Conservation (phyloP, 2,329 filamentous ascomycete genomes). For the Colletotrichum zoysiae region DNA sequence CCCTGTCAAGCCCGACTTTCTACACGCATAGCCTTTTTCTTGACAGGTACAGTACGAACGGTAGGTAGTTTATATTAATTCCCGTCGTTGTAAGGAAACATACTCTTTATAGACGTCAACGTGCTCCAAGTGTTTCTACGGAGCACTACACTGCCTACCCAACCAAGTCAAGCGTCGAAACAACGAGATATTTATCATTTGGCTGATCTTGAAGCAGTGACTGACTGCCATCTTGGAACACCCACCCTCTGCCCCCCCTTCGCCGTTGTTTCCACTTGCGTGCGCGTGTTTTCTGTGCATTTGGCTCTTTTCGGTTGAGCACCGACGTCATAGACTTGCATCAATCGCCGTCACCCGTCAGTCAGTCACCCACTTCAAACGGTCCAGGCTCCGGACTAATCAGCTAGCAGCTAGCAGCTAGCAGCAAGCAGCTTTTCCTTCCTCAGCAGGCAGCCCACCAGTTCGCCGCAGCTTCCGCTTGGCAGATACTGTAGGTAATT, state of each 20-base stretch:
- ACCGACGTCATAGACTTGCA: constrained; percentile 21
- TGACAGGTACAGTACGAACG: too few species aligned
- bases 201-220: not conserved
- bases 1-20: not conserved
- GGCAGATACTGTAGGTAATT: too few species aligned
- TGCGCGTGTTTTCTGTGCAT: constrained; percentile 7
- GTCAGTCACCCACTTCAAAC: constrained; percentile 4
- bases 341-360: not conserved
- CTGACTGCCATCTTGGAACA: not conserved
- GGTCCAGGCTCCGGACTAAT: not conserved
- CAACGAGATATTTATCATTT: too few species aligned
- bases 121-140: not conserved
- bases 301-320: not conserved
- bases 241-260: not conserved
- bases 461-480: not conserved
- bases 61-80: not conserved
- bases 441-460: not conserved
- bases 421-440: not conserved
- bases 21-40: not conserved
- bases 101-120: not conserved
- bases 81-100: not conserved
- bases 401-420: not conserved
- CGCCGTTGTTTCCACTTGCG: constrained; percentile 19
- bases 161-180: not conserved
- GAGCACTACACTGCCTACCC: too few species aligned